Evolutionary conservation across 2,329 filamentous ascomycete genomes (phyloP).

Genomic region (Alternaria sp.): DNA sequence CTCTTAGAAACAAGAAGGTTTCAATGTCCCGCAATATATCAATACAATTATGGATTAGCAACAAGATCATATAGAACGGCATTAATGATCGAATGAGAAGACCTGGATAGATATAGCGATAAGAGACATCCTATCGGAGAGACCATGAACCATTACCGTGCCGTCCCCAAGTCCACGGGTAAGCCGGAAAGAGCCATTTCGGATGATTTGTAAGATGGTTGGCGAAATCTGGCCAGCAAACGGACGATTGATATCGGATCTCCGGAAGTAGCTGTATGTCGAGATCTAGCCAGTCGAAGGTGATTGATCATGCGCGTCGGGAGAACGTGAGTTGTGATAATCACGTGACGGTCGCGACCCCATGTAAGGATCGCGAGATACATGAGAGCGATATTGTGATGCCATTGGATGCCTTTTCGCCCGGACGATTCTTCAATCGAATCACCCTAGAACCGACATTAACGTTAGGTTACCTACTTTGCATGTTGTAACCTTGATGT

Average conservation of each 20-base stretch:
- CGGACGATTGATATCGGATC: accelerated
- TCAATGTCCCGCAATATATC: accelerated
- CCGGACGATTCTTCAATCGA: too few relatives aligned
- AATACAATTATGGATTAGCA: not conserved
- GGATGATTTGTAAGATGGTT: not conserved
- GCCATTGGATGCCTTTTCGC: too few relatives aligned
- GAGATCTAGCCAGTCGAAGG: not conserved
- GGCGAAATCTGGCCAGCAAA: not conserved
- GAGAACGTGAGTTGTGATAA: too few relatives aligned
- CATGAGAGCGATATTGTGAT: too few relatives aligned
- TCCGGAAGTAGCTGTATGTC: not conserved
- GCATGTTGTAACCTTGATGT: too few relatives aligned
- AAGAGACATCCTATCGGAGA: not conserved
- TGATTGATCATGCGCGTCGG: too few relatives aligned
- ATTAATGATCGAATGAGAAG: accelerated
- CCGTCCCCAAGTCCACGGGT: not conserved
- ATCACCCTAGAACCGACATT: too few relatives aligned
- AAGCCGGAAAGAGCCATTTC: not conserved
- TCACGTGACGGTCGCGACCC: too few relatives aligned
- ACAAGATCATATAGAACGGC: not conserved
- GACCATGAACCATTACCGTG: not conserved
- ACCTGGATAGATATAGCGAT: not conserved
- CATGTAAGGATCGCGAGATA: too few relatives aligned
- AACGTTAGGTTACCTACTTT: too few relatives aligned
- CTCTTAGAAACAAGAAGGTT: not conserved